phyloP scores from a whole-genome alignment of 2,329 filamentous ascomycete species.

The Colletotrichum spaethianum region DNA sequence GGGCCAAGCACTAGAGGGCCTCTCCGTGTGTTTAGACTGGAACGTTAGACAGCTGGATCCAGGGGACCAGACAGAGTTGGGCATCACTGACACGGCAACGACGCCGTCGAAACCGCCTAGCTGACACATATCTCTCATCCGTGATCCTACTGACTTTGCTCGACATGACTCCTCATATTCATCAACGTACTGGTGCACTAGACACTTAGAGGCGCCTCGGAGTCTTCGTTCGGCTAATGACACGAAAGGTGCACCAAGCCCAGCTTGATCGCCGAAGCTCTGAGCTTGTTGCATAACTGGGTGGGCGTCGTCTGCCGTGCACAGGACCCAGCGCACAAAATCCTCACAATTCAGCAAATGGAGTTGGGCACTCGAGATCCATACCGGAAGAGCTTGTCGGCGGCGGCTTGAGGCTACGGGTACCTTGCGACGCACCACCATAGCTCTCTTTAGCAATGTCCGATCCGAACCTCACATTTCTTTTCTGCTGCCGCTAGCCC shows the following conservation, averaged over 20 bases:
- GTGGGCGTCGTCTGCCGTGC: background rate
- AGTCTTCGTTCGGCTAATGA: background rate
- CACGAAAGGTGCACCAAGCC: background rate
- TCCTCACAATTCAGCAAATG: background rate
- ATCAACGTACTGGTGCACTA: background rate
- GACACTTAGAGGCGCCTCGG: background rate
- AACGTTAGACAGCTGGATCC: background rate
- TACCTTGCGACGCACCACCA: background rate
- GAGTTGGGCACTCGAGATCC: background rate
- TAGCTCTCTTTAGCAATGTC: background rate
- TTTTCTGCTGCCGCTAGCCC: background rate
- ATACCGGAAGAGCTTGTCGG: background rate
- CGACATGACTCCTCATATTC: background rate
- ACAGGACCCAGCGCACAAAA: background rate
- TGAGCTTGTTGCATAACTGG: background rate
- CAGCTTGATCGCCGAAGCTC: background rate
- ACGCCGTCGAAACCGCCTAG: background rate
- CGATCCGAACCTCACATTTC: background rate
- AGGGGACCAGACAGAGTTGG: background rate
- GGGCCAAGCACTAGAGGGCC: background rate
- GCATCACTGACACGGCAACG: slow-evolving; percentile 18
- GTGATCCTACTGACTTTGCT: background rate
- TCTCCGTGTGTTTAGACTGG: background rate
- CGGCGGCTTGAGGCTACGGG: background rate
- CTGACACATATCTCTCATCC: background rate